Base-by-base conservation (phyloP, 164 flowering plant genomes). In the Liquidambar formosana region DNA sequence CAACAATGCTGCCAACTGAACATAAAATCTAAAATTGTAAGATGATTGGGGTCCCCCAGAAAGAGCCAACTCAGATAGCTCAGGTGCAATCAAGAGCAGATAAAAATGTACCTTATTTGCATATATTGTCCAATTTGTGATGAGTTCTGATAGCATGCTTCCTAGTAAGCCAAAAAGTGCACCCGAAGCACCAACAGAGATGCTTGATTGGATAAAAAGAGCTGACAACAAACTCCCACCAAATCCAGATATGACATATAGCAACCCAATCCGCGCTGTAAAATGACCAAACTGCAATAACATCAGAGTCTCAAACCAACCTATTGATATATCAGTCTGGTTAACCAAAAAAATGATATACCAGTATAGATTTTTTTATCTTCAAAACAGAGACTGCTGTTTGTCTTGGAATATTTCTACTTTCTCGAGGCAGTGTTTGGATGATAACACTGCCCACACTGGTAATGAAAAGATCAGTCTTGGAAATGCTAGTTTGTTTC, bases 151-250 rank as follows among this genome's bases (percentile, higher is more conserved):
- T 15, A 94, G 90, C 98, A 91, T 94, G 71, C 79, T 83, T 33
- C 98, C 98, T 16, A 92, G 80, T 57, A 92, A 75, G 63, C 98
- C 98, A 79, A 94, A 94, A 44, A 92, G 85, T 19, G 98, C 98
- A 71, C 98, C 98, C 51, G 97, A 94, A 52, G 98, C 98, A 72
- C 98, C 98, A 68, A 94, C 97, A 21, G 98, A 92, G 64, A 92
- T 90, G 45, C 73, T 84, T 3, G 77, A 58, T 74, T 86, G 83
- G 59, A 89, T 83, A 64, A 93, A 93, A 61, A 93, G 85, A 53
- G 91, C 79, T 3, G 97, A 93, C 66, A 86, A 25, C 84, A 93
- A 72, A 65, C 92, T 89, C 65, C 94, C 97, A 70, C 98, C 98
- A 75, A 89, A 67, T 13, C 98, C 96, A 74, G 98, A 79, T 8